Conservation (phyloP, 495 filamentous ascomycete genomes). For the Penicillium crystallinum region DNA sequence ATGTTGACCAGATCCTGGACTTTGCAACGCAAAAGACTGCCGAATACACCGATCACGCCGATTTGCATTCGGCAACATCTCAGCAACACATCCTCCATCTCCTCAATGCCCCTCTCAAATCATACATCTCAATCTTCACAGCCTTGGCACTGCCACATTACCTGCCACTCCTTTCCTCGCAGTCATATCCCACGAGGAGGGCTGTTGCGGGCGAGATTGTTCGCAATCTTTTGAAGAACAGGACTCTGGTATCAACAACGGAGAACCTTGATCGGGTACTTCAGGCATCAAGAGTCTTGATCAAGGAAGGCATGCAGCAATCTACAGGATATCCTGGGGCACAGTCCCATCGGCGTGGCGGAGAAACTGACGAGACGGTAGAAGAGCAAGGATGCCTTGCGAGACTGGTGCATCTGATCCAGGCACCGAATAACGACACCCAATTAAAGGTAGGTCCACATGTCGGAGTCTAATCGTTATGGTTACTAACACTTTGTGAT, state of each 20-base stretch:
- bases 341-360: conserved; percentile 57
- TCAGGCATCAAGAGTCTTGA: conserved; percentile 79
- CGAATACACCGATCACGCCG: conserved; percentile 87
- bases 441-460: conserved; percentile 65
- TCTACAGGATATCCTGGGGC: conserved; percentile 77
- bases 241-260: conserved; percentile 67
- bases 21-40: conserved; percentile 85
- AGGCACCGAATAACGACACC: conserved; percentile 79
- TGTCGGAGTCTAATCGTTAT: not conserved
- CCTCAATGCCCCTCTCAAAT: conserved; percentile 79
- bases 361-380: conserved; percentile 89
- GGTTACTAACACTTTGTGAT: conserved; percentile 22
- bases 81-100: conserved; percentile 87
- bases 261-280: conserved; percentile 85
- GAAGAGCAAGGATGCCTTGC: conserved; percentile 98
- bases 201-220: conserved; percentile 86
- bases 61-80: conserved; percentile 80
- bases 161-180: conserved; percentile 79
- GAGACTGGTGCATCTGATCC: conserved; percentile 80
- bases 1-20: conserved; percentile 87
- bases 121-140: conserved; percentile 90
- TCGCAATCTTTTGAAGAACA: conserved; percentile 69
- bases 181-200: conserved; percentile 88
- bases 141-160: conserved; percentile 87
- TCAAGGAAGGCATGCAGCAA: conserved; percentile 86